phyloP scores from a whole-genome alignment of 2,329 filamentous ascomycete species.

The Penicillium carneum region DNA sequence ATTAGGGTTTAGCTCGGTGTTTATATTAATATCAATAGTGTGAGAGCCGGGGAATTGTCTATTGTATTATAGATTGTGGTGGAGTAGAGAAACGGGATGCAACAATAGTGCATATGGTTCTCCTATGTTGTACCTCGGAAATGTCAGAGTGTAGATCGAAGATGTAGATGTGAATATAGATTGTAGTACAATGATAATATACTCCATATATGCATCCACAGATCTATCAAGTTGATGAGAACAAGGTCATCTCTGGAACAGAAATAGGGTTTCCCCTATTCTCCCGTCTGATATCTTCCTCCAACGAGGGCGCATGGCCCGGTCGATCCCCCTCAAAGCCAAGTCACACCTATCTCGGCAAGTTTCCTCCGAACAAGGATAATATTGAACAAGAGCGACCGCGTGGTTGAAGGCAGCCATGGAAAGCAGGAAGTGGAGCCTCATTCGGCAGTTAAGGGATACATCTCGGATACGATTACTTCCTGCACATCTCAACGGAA shows the following conservation, averaged over 20 bases:
- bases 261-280: neutral
- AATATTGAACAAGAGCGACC: neutral
- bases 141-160: neutral
- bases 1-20: neutral
- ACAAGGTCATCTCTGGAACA: neutral
- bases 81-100: neutral
- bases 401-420: neutral
- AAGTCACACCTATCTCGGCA: constrained; percentile 8
- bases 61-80: neutral
- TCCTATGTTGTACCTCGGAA: neutral
- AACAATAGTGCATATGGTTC: neutral
- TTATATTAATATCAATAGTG: constrained; percentile 11
- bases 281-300: neutral
- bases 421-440: neutral
- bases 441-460: neutral
- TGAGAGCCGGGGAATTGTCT: neutral
- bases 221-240: neutral
- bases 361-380: neutral
- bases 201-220: neutral
- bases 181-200: too few species aligned
- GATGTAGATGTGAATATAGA: neutral
- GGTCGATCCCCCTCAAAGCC: constrained; percentile 9
- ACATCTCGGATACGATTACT: constrained; percentile 18
- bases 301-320: constrained; percentile 1
- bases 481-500: neutral